phyloP scores from a whole-genome alignment of 495 filamentous ascomycete species.

The Cairneyella variabilis region DNA sequence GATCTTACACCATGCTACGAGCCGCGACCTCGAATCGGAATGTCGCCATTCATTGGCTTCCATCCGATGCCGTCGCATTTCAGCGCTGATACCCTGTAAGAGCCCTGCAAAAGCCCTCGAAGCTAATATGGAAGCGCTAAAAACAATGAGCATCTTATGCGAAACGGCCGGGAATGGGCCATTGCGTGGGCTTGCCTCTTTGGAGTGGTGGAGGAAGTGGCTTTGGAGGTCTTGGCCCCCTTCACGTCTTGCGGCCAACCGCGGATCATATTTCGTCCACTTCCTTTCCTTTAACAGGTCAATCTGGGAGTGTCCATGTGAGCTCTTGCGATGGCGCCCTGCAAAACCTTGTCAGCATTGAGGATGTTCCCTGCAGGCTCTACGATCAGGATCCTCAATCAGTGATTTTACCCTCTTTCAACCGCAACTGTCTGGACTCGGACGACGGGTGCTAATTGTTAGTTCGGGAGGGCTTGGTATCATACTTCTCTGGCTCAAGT shows the following conservation, averaged over 20 bases:
- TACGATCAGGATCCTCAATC: constrained; percentile 4
- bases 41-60: constrained; percentile 19
- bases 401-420: constrained; percentile 9
- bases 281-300: constrained; percentile 11
- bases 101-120: constrained; percentile 4
- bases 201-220: too few species aligned
- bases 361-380: constrained; percentile 18
- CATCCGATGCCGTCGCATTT: constrained; percentile 17
- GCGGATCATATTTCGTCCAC: constrained; percentile 18
- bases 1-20: constrained; percentile 21
- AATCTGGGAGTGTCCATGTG: constrained; percentile 21
- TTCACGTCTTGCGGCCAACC: constrained; percentile 4
- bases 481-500: constrained; percentile 7
- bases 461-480: constrained; percentile 10
- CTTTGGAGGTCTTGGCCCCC: constrained; percentile 5
- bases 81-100: constrained; percentile 6
- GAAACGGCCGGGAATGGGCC: constrained; percentile 2
- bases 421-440: constrained; percentile 5
- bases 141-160: not conserved
- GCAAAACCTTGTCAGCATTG: constrained; percentile 19
- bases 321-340: constrained; percentile 13
- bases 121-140: constrained; percentile 10
- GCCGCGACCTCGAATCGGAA: constrained; percentile 23
- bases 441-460: constrained; percentile 11
- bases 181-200: constrained; percentile 9